A percentile compares a stretch with the other conserved stretches of the same genome.
Evolutionary conservation across 2,329 filamentous ascomycete genomes (phyloP).

Genomic region (Cyphellophora europaea): DNA sequence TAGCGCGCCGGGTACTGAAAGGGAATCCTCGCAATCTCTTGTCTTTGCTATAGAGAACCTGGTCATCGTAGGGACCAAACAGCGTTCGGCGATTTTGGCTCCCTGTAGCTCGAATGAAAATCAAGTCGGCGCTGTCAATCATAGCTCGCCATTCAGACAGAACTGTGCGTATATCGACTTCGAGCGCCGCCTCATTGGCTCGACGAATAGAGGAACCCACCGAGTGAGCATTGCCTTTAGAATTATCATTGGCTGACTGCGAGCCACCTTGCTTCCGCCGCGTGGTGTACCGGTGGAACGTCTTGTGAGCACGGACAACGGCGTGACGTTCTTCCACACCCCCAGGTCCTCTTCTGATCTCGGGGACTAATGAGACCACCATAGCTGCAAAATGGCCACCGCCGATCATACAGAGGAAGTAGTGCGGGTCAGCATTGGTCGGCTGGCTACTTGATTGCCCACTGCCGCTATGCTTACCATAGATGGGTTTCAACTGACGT

Average conservation of each 20-base stretch:
- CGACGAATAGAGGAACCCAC: conserved; percentile 81
- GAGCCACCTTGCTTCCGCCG: conserved; percentile 91
- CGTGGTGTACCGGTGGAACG: conserved; percentile 95
- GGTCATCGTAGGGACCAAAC: conserved; percentile 84
- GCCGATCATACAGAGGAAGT: conserved; percentile 97
- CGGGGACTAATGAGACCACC: conserved; percentile 80
- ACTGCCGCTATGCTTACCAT: conserved; percentile 27
- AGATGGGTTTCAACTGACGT: conserved; percentile 65
- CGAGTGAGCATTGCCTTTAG: conserved; percentile 90
- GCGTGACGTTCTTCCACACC: conserved; percentile 75
- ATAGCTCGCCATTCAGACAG: conserved; percentile 75
- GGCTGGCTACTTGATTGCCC: conserved; percentile 30
- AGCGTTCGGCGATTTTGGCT: conserved; percentile 76
- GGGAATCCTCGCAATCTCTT: conserved; percentile 76
- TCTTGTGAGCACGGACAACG: conserved; percentile 87
- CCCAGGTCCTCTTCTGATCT: conserved; percentile 58
- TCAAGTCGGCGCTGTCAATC: conserved; percentile 72
- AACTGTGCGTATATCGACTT: conserved; percentile 76
- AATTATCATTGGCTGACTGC: conserved; percentile 85
- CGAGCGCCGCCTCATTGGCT: conserved; percentile 86
- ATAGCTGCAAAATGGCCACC: conserved; percentile 96
- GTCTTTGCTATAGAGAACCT: conserved; percentile 72
- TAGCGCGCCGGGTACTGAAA: conserved; percentile 84
- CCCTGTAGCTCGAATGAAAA: conserved; percentile 86
- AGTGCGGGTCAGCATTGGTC: conserved; percentile 62